phyloP scores from a whole-genome alignment of 1,139 yeast species.

The Scheffersomyces lignicola region DNA sequence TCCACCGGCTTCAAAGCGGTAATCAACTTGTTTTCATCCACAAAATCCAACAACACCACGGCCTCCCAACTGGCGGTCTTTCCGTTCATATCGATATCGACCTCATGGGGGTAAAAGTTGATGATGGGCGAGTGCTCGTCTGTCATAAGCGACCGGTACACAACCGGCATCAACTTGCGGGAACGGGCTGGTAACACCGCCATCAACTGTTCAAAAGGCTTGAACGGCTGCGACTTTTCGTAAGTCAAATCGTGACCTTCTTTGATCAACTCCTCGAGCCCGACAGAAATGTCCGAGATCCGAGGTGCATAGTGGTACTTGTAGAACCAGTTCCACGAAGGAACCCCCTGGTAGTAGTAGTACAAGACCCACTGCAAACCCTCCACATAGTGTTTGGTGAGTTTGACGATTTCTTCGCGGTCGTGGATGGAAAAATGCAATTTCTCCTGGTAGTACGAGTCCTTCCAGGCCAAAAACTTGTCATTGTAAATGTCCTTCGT shows the following conservation, averaged over 20 bases:
- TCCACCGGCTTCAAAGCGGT: conserved; percentile 71
- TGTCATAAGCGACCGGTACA: conserved; percentile 82
- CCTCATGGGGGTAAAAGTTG: conserved; percentile 89
- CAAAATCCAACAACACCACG: conserved; percentile 91
- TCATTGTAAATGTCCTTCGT: conserved; percentile 65
- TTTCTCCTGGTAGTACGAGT: conserved; percentile 75
- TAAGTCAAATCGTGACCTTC: conserved; percentile 51
- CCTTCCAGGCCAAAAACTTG: conserved; percentile 82
- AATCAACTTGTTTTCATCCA: conserved; percentile 75
- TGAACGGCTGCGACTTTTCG: conserved; percentile 75
- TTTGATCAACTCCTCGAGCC: conserved; percentile 55
- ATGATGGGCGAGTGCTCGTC: conserved; percentile 84
- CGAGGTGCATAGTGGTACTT: conserved; percentile 90
- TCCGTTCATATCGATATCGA: conserved; percentile 88
- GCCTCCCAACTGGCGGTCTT: conserved; percentile 98
- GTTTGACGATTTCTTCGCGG: conserved; percentile 54
- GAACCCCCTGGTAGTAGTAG: conserved; percentile 86
- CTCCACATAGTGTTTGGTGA: conserved; percentile 84
- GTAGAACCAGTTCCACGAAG: conserved; percentile 95
- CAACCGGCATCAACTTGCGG: conserved; percentile 71
- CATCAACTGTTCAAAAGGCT: conserved; percentile 96
- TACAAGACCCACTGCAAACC: conserved; percentile 95
- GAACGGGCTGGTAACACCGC: conserved; percentile 97
- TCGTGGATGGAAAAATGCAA: conserved; percentile 63
- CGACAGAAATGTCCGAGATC: conserved; percentile 78